Conservation (phyloP, 768 basidiomycete species). For the Tremella fuciformis region DNA sequence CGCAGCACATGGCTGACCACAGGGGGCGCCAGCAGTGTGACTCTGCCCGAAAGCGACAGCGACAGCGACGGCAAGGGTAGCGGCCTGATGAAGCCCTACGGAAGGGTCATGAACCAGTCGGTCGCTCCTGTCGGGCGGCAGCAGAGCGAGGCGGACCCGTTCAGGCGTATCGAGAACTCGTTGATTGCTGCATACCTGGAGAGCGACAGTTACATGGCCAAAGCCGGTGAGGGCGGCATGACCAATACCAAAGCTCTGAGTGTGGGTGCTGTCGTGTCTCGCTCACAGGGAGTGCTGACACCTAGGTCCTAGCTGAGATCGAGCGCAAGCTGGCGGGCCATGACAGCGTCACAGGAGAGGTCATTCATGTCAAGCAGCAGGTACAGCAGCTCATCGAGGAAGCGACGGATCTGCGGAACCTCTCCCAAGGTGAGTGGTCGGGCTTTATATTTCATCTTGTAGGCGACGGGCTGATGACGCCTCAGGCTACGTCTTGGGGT, state of each 20-base stretch:
- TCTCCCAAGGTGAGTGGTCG: constrained; percentile 46
- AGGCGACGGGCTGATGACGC: constrained; percentile 5
- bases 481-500: constrained; percentile 46
- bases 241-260: constrained; percentile 48
- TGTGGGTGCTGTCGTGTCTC: constrained; percentile 11
- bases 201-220: constrained; percentile 42
- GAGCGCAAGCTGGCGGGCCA: constrained; percentile 49
- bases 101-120: constrained; percentile 15
- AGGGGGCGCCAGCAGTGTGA: too few species aligned
- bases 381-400: constrained; percentile 48
- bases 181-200: constrained; percentile 25
- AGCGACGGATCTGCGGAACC: constrained; percentile 46
- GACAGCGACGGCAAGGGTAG: background rate
- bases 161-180: constrained; percentile 30
- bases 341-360: constrained; percentile 23
- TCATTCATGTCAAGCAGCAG: constrained; percentile 37
- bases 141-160: constrained; percentile 18
- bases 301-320: constrained; percentile 43
- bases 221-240: constrained; percentile 35
- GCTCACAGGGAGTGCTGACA: background rate
- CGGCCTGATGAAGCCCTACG: constrained; percentile 4
- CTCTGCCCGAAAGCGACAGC: background rate
- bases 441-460: background rate
- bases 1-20: too few species aligned
- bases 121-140: constrained; percentile 15